Evolutionary conservation across 1,139 yeast species (phyloP).

Genomic region (Candida sp.): DNA sequence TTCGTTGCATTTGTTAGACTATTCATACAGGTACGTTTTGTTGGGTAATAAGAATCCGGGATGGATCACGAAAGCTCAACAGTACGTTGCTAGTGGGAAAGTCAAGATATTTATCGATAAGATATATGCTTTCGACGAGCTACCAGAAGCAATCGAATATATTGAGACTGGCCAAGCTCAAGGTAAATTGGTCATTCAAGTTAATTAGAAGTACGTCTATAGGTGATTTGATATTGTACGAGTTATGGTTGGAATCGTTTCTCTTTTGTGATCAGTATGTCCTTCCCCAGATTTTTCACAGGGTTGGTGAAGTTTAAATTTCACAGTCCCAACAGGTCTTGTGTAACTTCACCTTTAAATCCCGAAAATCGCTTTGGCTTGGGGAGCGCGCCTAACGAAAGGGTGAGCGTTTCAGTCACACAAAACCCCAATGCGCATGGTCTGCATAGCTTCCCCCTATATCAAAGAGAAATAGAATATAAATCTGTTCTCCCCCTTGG

Average conservation of each 20-base stretch:
- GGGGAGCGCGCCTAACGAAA: not conserved
- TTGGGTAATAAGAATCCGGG: not conserved
- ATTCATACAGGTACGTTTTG: slow-evolving; percentile 1
- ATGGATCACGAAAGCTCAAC: not conserved
- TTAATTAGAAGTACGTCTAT: slow-evolving; percentile 10
- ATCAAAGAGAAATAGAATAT: too few relatives aligned
- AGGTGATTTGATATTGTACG: not conserved
- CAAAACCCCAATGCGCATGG: too few relatives aligned
- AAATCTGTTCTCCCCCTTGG: too few relatives aligned
- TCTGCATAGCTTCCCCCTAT: too few relatives aligned
- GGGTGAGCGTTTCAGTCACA: too few relatives aligned
- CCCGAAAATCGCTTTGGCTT: not conserved
- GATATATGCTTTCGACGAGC: slow-evolving; percentile 46
- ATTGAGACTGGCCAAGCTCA: slow-evolving; percentile 51
- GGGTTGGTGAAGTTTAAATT: not conserved
- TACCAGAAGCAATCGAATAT: slow-evolving; percentile 43
- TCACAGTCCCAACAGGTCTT: not conserved
- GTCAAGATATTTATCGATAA: slow-evolving; percentile 57
- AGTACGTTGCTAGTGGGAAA: slow-evolving; percentile 42
- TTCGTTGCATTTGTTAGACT: not conserved
- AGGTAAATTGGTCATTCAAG: slow-evolving; percentile 63
- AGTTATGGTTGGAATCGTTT: not conserved
- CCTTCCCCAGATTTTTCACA: not conserved
- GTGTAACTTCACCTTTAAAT: not conserved
- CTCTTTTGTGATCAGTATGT: too few relatives aligned